These are phyloP conservation scores for Musa itinerans DNA, from an alignment of 176 grass and related monocot genomes.

Conservation along the genomic window DNA sequence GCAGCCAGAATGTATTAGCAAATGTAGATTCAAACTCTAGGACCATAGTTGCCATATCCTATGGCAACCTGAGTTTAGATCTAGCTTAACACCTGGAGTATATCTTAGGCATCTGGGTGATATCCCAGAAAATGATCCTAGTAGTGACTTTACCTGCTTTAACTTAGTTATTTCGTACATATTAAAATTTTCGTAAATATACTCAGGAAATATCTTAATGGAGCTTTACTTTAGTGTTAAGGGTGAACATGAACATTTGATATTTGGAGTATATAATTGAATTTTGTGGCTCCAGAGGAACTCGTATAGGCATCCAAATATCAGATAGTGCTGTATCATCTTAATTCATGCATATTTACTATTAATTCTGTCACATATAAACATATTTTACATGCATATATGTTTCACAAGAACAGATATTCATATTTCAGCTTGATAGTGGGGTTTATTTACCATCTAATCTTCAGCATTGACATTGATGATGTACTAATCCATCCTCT, in stretches of 20 bases:
- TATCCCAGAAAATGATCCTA: neutral
- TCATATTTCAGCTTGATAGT: too few species aligned
- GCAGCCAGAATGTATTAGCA: neutral
- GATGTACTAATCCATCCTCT: too few species aligned
- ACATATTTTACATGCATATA: too few species aligned
- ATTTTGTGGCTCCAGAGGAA: neutral
- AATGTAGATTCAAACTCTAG: neutral
- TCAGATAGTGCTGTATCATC: too few species aligned
- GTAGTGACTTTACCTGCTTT: neutral
- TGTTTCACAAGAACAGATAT: too few species aligned
- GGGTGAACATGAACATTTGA: neutral
- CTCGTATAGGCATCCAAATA: too few species aligned
- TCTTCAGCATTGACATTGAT: too few species aligned
- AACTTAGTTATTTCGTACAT: neutral
- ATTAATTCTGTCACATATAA: too few species aligned
- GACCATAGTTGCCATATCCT: neutral
- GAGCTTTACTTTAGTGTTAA: neutral
- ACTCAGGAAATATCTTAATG: neutral
- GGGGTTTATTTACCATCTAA: too few species aligned
- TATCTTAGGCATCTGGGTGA: neutral
- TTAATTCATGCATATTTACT: too few species aligned
- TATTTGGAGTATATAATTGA: neutral
- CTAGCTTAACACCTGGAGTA: neutral
- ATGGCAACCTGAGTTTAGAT: neutral
- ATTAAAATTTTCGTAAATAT: neutral